Percentiles rank a stretch among this genome's conserved stretches.
Conservation (phyloP, 2,329 filamentous ascomycete genomes). For the Alternaria viburni region DNA sequence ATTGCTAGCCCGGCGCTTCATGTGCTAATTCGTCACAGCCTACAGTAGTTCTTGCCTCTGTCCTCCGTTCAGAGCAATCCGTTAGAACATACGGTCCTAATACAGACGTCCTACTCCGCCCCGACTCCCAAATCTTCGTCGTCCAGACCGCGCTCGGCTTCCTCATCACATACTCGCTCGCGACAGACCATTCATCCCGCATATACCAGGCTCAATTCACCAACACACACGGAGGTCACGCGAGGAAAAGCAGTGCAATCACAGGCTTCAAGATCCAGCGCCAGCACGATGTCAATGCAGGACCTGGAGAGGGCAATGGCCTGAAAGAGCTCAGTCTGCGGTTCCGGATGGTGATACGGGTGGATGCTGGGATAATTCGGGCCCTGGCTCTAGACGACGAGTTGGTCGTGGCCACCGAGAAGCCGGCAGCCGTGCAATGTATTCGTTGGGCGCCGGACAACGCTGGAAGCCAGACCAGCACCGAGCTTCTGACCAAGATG, state of each 20-base stretch:
- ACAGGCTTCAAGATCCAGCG: constrained; percentile 47
- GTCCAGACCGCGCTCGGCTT: constrained; percentile 86
- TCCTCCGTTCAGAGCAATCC: constrained; percentile 81
- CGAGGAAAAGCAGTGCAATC: constrained; percentile 57
- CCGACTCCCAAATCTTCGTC: constrained; percentile 90
- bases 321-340: constrained; percentile 87
- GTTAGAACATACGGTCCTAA: constrained; percentile 85
- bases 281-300: constrained; percentile 54
- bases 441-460: constrained; percentile 92
- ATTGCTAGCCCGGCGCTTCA: constrained; percentile 3
- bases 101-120: constrained; percentile 81
- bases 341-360: constrained; percentile 97
- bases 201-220: constrained; percentile 86
- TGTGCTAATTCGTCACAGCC: constrained; percentile 63
- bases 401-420: constrained; percentile 86
- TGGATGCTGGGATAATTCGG: constrained; percentile 91
- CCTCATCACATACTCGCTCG: constrained; percentile 91
- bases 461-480: constrained; percentile 82
- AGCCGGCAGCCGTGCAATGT: constrained; percentile 93
- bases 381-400: constrained; percentile 91
- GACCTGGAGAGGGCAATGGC: constrained; percentile 80
- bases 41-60: constrained; percentile 83
- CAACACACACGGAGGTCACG: constrained; percentile 54
- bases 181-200: constrained; percentile 78
- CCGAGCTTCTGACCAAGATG: constrained; percentile 88